These are phyloP conservation scores for Blastocystis sp. DNA, from an alignment of 352 stramenopile genomes.

Conservation along the genomic window DNA sequence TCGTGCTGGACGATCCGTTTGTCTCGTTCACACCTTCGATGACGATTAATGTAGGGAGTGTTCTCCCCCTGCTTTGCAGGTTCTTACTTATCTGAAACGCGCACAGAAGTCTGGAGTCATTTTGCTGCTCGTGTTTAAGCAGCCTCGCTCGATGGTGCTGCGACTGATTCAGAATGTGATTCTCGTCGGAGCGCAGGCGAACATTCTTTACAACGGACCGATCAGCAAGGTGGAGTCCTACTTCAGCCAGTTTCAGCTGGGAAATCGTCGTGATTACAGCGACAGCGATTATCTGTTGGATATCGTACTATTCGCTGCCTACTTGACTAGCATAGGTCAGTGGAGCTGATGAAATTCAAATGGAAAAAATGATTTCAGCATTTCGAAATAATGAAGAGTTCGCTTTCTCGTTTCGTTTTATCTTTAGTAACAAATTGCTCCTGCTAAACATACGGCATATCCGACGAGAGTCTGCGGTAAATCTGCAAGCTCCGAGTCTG, in stretches of 20 bases:
- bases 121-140: not conserved
- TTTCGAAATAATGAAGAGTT: slow-evolving; percentile 31
- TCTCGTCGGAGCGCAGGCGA: slow-evolving; percentile 24
- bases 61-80: not conserved
- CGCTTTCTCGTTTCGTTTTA: not conserved
- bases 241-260: slow-evolving; percentile 36
- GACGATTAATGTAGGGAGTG: not conserved
- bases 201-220: slow-evolving; percentile 24
- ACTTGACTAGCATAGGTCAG: not conserved
- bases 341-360: slow-evolving; percentile 35
- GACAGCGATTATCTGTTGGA: slow-evolving; percentile 57
- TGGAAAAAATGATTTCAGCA: slow-evolving; percentile 43
- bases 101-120: slow-evolving; percentile 39
- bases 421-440: slow-evolving; percentile 22
- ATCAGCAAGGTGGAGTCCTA: not conserved
- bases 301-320: not conserved
- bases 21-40: slow-evolving; percentile 35
- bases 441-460: slow-evolving; percentile 30
- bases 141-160: slow-evolving; percentile 29
- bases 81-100: slow-evolving; percentile 16
- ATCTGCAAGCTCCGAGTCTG: not conserved
- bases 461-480: slow-evolving; percentile 7
- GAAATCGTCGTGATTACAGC: slow-evolving; percentile 5
- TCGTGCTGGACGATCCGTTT: slow-evolving; percentile 37
- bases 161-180: slow-evolving; percentile 35